Conservation (phyloP, 2,329 filamentous ascomycete species). For the Hypoxylon sp. region DNA sequence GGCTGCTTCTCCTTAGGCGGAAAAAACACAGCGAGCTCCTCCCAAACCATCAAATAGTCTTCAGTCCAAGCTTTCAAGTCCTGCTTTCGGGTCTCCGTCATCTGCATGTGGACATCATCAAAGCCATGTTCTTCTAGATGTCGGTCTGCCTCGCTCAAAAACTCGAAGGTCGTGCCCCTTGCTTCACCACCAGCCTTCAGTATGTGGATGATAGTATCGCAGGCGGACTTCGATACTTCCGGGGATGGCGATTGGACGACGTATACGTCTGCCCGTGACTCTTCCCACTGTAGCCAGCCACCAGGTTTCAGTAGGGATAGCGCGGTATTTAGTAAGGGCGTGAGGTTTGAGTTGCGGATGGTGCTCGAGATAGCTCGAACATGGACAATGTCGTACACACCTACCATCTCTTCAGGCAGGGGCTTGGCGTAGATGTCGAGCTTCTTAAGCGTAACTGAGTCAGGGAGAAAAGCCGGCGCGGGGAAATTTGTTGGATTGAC, state of each 20-base stretch:
- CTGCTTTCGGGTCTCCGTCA: conserved; percentile 15
- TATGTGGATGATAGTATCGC: conserved; percentile 37
- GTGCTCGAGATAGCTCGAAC: conserved; percentile 43
- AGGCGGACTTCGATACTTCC: conserved; percentile 27
- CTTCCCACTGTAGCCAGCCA: conserved; percentile 50
- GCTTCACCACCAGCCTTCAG: conserved; percentile 22
- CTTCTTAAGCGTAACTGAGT: conserved; percentile 37
- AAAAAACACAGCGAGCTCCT: conserved; percentile 45
- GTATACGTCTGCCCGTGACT: conserved; percentile 35
- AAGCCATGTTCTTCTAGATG: conserved; percentile 36
- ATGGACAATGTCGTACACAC: conserved; percentile 48
- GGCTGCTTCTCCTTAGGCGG: conserved; percentile 38
- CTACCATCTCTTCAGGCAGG: conserved; percentile 37
- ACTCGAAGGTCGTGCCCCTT: conserved; percentile 24
- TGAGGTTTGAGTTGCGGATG: conserved; percentile 34
- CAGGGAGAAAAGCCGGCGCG: conserved; percentile 30
- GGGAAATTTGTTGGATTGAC: conserved; percentile 47
- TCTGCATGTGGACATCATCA: conserved; percentile 17
- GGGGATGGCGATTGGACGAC: conserved; percentile 37
- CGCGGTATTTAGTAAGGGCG: conserved; percentile 34
- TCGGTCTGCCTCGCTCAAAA: conserved; percentile 27
- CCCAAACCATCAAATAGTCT: conserved; percentile 50
- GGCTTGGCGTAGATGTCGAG: conserved; percentile 40
- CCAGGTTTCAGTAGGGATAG: conserved; percentile 47
- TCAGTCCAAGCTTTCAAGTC: conserved; percentile 50